Evolutionary conservation across 2,329 filamentous ascomycete genomes (phyloP).

Genomic region (Cladophialophora yegresii): DNA sequence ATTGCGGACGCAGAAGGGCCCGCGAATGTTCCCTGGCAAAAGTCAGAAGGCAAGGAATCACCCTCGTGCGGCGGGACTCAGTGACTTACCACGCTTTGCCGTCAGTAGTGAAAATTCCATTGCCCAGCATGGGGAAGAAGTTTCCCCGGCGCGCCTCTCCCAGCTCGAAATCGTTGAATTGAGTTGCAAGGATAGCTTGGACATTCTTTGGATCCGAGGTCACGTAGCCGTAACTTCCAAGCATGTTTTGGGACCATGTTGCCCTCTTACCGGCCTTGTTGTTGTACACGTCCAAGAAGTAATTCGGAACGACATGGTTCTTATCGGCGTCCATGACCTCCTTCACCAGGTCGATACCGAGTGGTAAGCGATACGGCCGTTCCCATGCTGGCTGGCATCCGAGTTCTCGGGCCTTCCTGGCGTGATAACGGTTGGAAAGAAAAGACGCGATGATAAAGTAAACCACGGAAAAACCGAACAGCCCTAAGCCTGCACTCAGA

Average conservation of each 20-base stretch:
- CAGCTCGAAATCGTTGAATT: slow-evolving; percentile 82
- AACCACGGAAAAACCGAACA: slow-evolving; percentile 16
- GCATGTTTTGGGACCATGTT: slow-evolving; percentile 31
- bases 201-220: slow-evolving; percentile 61
- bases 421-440: slow-evolving; percentile 26
- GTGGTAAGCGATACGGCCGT: slow-evolving; percentile 29
- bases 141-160: slow-evolving; percentile 71
- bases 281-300: slow-evolving; percentile 27
- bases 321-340: slow-evolving; percentile 30
- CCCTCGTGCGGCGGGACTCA: background rate
- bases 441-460: slow-evolving; percentile 22
- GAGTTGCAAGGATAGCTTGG: slow-evolving; percentile 79
- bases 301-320: slow-evolving; percentile 26
- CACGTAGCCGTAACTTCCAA: slow-evolving; percentile 26
- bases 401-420: slow-evolving; percentile 26
- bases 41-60: background rate
- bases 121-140: slow-evolving; percentile 56
- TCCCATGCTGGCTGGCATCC: slow-evolving; percentile 29
- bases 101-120: slow-evolving; percentile 69
- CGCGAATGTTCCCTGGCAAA: slow-evolving; percentile 53
- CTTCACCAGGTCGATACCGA: slow-evolving; percentile 29
- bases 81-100: slow-evolving; percentile 63
- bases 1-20: slow-evolving; percentile 82
- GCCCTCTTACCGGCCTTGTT: slow-evolving; percentile 12
- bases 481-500: slow-evolving; percentile 13